A percentile compares a stretch with the other conserved stretches of the same genome.
Evolutionary conservation across 176 grass and related monocot species (phyloP).

Genomic region (Oryza brachyantha): DNA sequence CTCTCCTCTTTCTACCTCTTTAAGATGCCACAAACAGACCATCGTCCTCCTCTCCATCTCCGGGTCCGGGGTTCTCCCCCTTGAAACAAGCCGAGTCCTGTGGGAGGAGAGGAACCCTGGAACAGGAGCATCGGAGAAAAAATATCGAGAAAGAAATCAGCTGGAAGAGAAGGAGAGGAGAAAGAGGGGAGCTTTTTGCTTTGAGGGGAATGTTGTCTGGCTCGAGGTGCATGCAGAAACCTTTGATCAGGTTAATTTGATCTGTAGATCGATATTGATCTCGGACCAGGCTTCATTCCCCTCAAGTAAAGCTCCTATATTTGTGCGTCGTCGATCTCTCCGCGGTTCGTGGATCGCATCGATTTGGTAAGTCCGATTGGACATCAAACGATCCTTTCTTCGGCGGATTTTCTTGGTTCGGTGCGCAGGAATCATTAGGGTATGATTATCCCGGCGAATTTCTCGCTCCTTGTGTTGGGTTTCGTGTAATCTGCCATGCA

Average conservation of each 20-base stretch:
- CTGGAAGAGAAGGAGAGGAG: not conserved
- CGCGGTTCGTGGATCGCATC: not conserved
- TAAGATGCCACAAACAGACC: constrained; percentile 36
- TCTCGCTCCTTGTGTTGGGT: constrained; percentile 9
- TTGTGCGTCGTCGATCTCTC: not conserved
- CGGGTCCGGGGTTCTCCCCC: not conserved
- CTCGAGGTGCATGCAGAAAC: constrained; percentile 33
- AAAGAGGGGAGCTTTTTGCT: constrained; percentile 27
- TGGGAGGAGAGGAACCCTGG: not conserved
- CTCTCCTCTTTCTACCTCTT: not conserved
- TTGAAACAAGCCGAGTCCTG: constrained; percentile 23
- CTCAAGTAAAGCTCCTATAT: constrained; percentile 43
- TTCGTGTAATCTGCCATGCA: constrained; percentile 35
- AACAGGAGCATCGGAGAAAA: not conserved
- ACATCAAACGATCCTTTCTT: not conserved
- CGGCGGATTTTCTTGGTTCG: not conserved
- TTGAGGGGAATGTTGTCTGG: constrained; percentile 67
- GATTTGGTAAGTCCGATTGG: constrained; percentile 24
- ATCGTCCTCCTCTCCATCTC: not conserved
- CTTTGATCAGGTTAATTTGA: constrained; percentile 25
- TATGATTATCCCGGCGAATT: constrained; percentile 27
- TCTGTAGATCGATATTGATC: constrained; percentile 51
- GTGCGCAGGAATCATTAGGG: constrained; percentile 5
- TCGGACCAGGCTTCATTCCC: constrained; percentile 99
- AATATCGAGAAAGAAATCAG: not conserved